Percentiles rank a stretch among this genome's conserved stretches.
phyloP scores from a whole-genome alignment of 2,329 filamentous ascomycete species.

The Neonectria hederae region DNA sequence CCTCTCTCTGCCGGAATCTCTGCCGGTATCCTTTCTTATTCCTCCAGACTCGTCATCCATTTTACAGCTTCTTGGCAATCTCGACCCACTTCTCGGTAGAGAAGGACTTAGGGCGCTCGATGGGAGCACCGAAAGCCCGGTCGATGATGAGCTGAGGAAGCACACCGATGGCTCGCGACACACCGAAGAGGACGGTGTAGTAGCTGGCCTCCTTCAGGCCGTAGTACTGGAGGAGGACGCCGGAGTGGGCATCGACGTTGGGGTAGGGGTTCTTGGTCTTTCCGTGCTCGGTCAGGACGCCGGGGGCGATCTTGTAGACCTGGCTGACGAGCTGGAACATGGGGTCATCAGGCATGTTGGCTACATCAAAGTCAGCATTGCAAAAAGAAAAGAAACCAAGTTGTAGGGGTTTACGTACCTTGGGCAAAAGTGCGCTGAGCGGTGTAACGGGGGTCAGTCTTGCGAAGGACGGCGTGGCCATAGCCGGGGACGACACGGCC shows the following conservation, averaged over 20 bases:
- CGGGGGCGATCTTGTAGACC: constrained; percentile 99
- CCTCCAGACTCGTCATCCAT: constrained; percentile 1
- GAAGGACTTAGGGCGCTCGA: constrained; percentile 99
- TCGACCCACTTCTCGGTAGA: constrained; percentile 96
- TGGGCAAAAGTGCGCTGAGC: constrained; percentile 98
- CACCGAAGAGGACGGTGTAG: constrained; percentile 99
- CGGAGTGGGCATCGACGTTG: constrained; percentile 98
- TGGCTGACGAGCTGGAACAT: constrained; percentile 99
- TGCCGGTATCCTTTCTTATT: constrained; percentile 23
- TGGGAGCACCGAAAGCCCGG: constrained; percentile 94
- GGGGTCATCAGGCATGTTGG: constrained; percentile 94
- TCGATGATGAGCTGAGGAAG: constrained; percentile 99
- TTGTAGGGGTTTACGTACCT: constrained; percentile 44
- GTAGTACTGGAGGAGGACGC: constrained; percentile 99
- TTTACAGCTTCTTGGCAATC: constrained; percentile 91
- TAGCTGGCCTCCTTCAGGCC: constrained; percentile 98
- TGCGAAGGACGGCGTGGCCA: constrained; percentile 98
- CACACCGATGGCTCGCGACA: constrained; percentile 96
- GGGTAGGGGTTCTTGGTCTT: constrained; percentile 99
- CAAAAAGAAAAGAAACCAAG: neutral
- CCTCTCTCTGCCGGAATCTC: constrained; percentile 11
- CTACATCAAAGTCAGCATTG: constrained; percentile 47
- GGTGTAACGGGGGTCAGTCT: constrained; percentile 99
- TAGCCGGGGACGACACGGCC: constrained; percentile 98
- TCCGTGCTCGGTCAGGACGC: constrained; percentile 98